Conservation (phyloP, 2,329 filamentous ascomycete species). For the Diplodia intermedia region DNA sequence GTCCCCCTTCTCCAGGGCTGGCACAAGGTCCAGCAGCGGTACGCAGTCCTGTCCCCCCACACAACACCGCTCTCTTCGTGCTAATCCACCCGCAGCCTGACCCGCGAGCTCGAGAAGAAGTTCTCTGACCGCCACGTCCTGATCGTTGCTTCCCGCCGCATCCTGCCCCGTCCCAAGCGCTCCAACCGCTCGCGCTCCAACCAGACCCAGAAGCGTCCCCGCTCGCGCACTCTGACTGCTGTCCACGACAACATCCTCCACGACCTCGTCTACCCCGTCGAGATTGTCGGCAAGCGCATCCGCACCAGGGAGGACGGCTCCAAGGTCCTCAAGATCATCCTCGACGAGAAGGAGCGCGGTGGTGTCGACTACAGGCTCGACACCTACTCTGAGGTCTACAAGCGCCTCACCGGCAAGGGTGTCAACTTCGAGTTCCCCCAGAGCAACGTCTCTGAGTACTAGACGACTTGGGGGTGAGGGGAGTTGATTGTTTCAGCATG, state of each 20-base stretch:
- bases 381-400: slow-evolving; percentile 99
- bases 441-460: slow-evolving; percentile 78
- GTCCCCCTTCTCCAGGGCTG: slow-evolving; percentile 97
- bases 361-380: slow-evolving; percentile 99
- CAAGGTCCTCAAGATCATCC: slow-evolving; percentile 98
- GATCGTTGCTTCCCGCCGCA: slow-evolving; percentile 98
- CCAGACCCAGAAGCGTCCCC: slow-evolving; percentile 98
- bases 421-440: slow-evolving; percentile 99
- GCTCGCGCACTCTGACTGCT: slow-evolving; percentile 95
- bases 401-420: slow-evolving; percentile 92
- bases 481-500: slow-evolving; percentile 48
- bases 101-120: slow-evolving; percentile 99
- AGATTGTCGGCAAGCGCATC: slow-evolving; percentile 99
- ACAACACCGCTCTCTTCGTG: slow-evolving; percentile 2
- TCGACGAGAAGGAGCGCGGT: slow-evolving; percentile 99
- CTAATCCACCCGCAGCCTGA: slow-evolving; percentile 69
- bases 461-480: slow-evolving; percentile 56
- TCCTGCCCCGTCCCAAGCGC: slow-evolving; percentile 97
- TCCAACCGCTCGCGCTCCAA: slow-evolving; percentile 94
- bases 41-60: slow-evolving; percentile 55
- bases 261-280: slow-evolving; percentile 98
- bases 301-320: slow-evolving; percentile 98
- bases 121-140: slow-evolving; percentile 99
- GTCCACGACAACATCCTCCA: slow-evolving; percentile 98
- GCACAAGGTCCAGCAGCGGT: slow-evolving; percentile 99